Evolutionary conservation across 148 eudicot genomes (phyloP).

Genomic region (Nyssa sinensis): DNA sequence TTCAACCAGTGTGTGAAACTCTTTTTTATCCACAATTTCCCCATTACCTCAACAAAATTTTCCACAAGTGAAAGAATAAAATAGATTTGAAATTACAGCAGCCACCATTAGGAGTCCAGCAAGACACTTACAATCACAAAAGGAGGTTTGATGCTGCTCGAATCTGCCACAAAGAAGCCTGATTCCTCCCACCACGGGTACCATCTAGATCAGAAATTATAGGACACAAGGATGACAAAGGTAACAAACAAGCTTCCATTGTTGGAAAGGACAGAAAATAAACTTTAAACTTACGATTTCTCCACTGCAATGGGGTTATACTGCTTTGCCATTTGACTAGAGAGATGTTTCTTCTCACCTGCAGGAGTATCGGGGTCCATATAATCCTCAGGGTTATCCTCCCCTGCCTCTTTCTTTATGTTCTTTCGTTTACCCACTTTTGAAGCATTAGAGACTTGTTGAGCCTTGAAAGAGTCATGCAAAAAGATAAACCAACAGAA

Average conservation of each 20-base stretch:
- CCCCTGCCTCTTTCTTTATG: conserved; percentile 47
- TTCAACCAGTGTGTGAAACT: too few relatives aligned
- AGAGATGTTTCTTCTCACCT: conserved; percentile 83
- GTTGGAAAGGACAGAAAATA: not conserved
- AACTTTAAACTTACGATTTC: conserved; percentile 58
- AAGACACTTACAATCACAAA: conserved; percentile 26
- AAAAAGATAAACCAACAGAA: conserved; percentile 5
- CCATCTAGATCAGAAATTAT: conserved; percentile 62
- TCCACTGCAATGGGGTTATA: conserved; percentile 79
- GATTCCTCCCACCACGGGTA: conserved; percentile 96
- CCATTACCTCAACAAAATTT: not conserved
- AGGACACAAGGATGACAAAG: not conserved
- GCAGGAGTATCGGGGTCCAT: conserved; percentile 72
- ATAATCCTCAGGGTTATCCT: conserved; percentile 71
- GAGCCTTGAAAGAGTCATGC: conserved; percentile 35
- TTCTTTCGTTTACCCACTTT: conserved; percentile 65
- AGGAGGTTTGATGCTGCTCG: conserved; percentile 52
- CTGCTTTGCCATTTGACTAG: conserved; percentile 78
- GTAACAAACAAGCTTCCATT: not conserved
- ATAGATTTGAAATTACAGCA: not conserved
- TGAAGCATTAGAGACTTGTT: conserved; percentile 56
- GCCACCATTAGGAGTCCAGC: not conserved
- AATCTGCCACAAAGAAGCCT: conserved; percentile 70
- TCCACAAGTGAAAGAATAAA: not conserved
- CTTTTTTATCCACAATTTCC: too few relatives aligned